A percentile compares a stretch with the other conserved stretches of the same genome.
Conservation (phyloP, 2,329 filamentous ascomycete genomes). For the Salinomyces thailandicus region DNA sequence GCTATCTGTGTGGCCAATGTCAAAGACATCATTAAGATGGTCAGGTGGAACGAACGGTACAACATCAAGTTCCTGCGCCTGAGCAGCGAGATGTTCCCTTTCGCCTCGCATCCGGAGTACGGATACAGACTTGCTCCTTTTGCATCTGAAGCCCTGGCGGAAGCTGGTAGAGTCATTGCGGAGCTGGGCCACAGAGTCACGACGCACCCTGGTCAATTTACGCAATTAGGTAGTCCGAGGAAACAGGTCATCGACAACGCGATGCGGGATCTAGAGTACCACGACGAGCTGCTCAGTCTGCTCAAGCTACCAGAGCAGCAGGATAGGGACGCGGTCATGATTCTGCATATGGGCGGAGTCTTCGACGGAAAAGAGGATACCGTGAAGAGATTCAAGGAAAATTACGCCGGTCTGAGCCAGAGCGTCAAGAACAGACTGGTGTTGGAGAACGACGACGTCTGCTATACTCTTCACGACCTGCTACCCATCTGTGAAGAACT, state of each 20-base stretch:
- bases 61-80: conserved; percentile 86
- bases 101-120: conserved; percentile 77
- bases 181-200: conserved; percentile 76
- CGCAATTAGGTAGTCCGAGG: conserved; percentile 77
- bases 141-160: conserved; percentile 63
- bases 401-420: conserved; percentile 57
- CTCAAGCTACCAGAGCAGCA: conserved; percentile 67
- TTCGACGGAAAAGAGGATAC: conserved; percentile 81
- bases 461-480: conserved; percentile 84
- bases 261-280: conserved; percentile 74
- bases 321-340: conserved; percentile 83
- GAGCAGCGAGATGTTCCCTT: conserved; percentile 94
- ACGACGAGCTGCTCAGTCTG: conserved; percentile 71
- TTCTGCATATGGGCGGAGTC: conserved; percentile 82
- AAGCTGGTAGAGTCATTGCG: conserved; percentile 65
- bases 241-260: conserved; percentile 65
- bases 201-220: conserved; percentile 87
- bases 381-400: conserved; percentile 63
- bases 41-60: conserved; percentile 86
- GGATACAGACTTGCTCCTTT: conserved; percentile 80
- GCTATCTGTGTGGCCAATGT: conserved; percentile 71
- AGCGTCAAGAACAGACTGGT: conserved; percentile 72
- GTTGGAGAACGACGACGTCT: conserved; percentile 88
- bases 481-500: conserved; percentile 84
- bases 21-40: conserved; percentile 70